phyloP scores from a whole-genome alignment of 805 yeast genomes.

The Brettanomyces custersianus region DNA sequence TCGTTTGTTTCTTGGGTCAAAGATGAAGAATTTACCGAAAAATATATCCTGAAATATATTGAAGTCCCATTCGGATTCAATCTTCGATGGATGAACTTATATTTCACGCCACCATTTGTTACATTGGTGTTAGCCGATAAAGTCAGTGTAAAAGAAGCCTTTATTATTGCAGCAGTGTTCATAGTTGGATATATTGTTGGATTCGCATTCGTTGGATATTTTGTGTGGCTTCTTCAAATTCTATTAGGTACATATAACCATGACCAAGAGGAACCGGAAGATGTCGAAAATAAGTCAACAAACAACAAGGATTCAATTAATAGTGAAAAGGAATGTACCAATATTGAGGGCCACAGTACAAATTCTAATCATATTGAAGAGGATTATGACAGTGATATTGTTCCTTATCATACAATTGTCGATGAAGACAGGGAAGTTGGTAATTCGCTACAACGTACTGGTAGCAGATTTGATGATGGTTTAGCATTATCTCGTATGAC shows the following conservation, averaged over 20 bases:
- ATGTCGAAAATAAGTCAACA: not conserved
- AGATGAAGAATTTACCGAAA: constrained; percentile 26
- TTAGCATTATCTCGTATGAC: constrained; percentile 14
- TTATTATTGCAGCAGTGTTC: constrained; percentile 68
- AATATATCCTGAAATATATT: constrained; percentile 23
- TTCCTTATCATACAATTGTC: not conserved
- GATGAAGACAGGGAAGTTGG: not conserved
- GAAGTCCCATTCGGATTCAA: constrained; percentile 63
- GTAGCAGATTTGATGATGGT: constrained; percentile 21
- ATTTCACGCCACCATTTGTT: constrained; percentile 71
- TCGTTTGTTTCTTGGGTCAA: constrained; percentile 28
- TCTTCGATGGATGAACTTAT: constrained; percentile 69
- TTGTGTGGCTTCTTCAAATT: constrained; percentile 34
- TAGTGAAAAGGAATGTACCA: not conserved
- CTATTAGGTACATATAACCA: constrained; percentile 19
- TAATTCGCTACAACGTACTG: no score
- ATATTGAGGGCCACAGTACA: not conserved
- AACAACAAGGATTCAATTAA: not conserved
- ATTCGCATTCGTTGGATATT: constrained; percentile 39
- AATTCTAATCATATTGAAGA: not conserved
- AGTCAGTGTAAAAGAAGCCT: constrained; percentile 58
- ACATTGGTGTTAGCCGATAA: constrained; percentile 60
- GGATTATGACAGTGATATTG: not conserved
- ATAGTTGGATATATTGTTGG: constrained; percentile 53
- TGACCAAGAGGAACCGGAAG: constrained; percentile 3